phyloP scores from a whole-genome alignment of 768 basidiomycete species.

The Hydnomerulius pinastri region DNA sequence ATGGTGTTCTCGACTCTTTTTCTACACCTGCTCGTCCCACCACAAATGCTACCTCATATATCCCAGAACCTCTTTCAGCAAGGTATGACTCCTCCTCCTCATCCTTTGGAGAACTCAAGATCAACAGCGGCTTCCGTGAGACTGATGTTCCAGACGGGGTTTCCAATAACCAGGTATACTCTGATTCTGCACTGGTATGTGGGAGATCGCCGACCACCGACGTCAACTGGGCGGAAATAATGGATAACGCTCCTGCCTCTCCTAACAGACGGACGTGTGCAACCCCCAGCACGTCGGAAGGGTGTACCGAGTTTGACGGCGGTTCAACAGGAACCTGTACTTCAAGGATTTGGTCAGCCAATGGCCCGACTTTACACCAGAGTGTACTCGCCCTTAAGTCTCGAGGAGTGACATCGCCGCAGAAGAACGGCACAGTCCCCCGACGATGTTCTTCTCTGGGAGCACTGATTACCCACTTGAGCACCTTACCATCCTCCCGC shows the following conservation, averaged over 20 bases:
- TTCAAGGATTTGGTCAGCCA: not conserved
- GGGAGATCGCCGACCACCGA: slow-evolving; percentile 50
- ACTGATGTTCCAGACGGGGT: slow-evolving; percentile 23
- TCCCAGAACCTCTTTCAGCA: slow-evolving; percentile 32
- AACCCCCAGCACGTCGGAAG: slow-evolving; percentile 50
- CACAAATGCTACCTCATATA: slow-evolving; percentile 57
- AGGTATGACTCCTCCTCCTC: slow-evolving; percentile 39
- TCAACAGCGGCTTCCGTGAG: slow-evolving; percentile 27
- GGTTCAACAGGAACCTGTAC: slow-evolving; percentile 52
- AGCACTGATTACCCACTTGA: slow-evolving; percentile 60
- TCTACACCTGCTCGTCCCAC: slow-evolving; percentile 33
- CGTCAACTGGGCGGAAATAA: slow-evolving; percentile 41
- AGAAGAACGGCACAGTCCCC: slow-evolving; percentile 65
- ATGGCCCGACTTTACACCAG: not conserved
- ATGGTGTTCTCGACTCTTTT: slow-evolving; percentile 45
- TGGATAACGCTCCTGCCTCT: slow-evolving; percentile 26
- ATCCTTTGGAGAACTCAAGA: slow-evolving; percentile 38
- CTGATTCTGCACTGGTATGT: slow-evolving; percentile 16
- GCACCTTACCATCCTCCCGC: slow-evolving; percentile 52
- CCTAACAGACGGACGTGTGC: slow-evolving; percentile 50
- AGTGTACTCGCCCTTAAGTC: slow-evolving; percentile 49
- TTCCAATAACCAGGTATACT: slow-evolving; percentile 46
- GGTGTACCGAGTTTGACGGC: slow-evolving; percentile 49
- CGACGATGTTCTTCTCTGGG: slow-evolving; percentile 29
- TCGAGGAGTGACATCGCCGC: slow-evolving; percentile 70